These are phyloP conservation scores for Stagonosporopsis rhizophila DNA, from an alignment of 2,329 filamentous ascomycete species.

Conservation along the genomic window DNA sequence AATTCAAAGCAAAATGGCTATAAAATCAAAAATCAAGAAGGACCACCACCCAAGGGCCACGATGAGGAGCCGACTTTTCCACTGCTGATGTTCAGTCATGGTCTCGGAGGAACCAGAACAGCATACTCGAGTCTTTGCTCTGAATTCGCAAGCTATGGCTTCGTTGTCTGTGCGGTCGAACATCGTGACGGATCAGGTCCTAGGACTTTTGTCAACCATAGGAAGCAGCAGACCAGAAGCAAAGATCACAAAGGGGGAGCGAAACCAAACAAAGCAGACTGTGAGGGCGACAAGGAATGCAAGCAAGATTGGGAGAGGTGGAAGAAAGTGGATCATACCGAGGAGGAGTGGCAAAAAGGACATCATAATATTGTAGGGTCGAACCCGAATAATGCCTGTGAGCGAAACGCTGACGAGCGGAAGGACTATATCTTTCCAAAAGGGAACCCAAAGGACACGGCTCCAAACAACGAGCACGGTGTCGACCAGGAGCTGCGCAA, in stretches of 20 bases:
- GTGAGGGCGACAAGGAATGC: conserved; percentile 14
- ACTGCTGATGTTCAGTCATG: conserved; percentile 71
- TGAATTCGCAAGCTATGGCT: conserved; percentile 71
- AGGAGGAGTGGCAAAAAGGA: conserved; percentile 47
- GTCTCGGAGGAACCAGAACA: conserved; percentile 68
- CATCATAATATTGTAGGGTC: conserved; percentile 58
- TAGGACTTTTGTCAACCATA: conserved; percentile 66
- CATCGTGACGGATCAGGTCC: conserved; percentile 71
- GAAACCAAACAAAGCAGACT: conserved; percentile 9
- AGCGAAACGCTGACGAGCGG: conserved; percentile 11
- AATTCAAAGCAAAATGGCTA: conserved; percentile 48
- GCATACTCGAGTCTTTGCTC: conserved; percentile 69
- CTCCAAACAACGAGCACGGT: conserved; percentile 64
- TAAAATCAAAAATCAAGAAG: conserved; percentile 52
- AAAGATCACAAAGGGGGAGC: conserved; percentile 30
- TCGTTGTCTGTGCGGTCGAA: conserved; percentile 69
- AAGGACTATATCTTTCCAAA: conserved; percentile 69
- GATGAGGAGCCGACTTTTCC: conserved; percentile 60
- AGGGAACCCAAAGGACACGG: conserved; percentile 55
- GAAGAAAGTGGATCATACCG: conserved; percentile 47
- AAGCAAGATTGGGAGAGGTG: conserved; percentile 34
- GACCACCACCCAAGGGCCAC: conserved; percentile 46
- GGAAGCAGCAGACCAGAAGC: conserved; percentile 38
- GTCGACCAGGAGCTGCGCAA: conserved; percentile 66
- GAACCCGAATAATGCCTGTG: too few species aligned